Conservation (phyloP, 176 grass and related monocot species). For the Eragrostis curvula region DNA sequence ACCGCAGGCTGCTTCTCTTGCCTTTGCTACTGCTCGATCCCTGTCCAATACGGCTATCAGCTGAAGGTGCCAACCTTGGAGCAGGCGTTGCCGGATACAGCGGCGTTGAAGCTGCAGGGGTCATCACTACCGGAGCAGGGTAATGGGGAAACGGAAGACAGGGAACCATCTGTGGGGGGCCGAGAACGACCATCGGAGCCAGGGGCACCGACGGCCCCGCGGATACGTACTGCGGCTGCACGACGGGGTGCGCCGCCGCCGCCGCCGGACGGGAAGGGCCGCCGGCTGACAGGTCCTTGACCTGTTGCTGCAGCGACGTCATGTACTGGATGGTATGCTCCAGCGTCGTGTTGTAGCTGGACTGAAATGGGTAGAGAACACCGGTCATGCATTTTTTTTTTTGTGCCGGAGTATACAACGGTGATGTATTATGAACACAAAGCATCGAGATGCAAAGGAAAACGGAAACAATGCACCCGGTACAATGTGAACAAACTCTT, state of each 20-base stretch:
- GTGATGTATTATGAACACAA: neutral
- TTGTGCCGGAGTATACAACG: neutral
- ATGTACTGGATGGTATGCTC: constrained; percentile 16
- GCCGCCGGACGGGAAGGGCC: too few relatives aligned
- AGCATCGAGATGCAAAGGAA: too few relatives aligned
- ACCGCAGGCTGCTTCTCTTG: neutral
- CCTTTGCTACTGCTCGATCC: neutral
- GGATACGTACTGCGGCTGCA: neutral
- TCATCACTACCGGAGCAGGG: neutral
- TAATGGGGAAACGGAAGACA: neutral
- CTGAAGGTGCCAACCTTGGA: neutral
- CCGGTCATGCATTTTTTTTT: neutral
- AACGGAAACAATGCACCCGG: neutral
- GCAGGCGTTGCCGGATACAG: neutral
- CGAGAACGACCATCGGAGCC: neutral
- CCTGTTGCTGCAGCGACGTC: neutral
- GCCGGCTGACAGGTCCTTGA: neutral
- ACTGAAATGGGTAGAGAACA: neutral
- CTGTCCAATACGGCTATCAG: neutral
- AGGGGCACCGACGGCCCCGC: neutral
- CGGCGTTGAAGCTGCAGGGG: neutral
- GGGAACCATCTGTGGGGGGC: neutral
- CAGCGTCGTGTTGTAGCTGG: neutral
- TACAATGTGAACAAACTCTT: neutral
- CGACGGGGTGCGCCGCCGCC: neutral